A percentile compares a stretch with the other conserved stretches of the same genome.
These are phyloP conservation scores for Waltiozyma sp. DNA, from an alignment of 1,139 yeast genomes.

Conservation along the genomic window DNA sequence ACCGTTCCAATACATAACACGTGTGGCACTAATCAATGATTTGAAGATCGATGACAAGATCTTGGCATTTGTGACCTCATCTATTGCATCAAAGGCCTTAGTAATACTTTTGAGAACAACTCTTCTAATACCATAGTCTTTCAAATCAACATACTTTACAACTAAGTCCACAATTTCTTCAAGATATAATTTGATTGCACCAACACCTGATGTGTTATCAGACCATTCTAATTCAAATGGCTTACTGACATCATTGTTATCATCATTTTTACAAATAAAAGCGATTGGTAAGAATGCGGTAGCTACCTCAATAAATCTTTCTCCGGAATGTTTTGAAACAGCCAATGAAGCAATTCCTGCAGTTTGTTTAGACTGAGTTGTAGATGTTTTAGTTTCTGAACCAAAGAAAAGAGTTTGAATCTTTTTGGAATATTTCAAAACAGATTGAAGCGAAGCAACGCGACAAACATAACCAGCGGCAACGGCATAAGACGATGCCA, in stretches of 20 bases:
- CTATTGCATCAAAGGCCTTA: constrained; percentile 37
- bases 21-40: constrained; percentile 49
- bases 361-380: constrained; percentile 25
- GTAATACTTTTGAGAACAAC: constrained; percentile 65
- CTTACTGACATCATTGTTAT: constrained; percentile 32
- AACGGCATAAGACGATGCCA: constrained; percentile 66
- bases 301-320: constrained; percentile 52
- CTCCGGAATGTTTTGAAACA: constrained; percentile 61
- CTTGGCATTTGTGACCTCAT: constrained; percentile 20
- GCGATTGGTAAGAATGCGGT: constrained; percentile 67
- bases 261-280: constrained; percentile 68
- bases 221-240: constrained; percentile 65
- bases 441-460: constrained; percentile 42
- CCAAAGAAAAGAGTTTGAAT: constrained; percentile 54
- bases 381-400: constrained; percentile 32
- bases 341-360: constrained; percentile 59
- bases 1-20: constrained; percentile 84
- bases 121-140: constrained; percentile 55
- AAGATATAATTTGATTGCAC: constrained; percentile 60
- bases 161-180: constrained; percentile 56
- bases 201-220: constrained; percentile 66
- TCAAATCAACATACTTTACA: constrained; percentile 39
- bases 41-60: constrained; percentile 33
- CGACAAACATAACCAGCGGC: constrained; percentile 75
- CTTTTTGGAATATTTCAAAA: constrained; percentile 42